Evolutionary conservation across 306 rosid species (phyloP), one percentile per base, ranked within the genome.

Genomic region (Leucaena leucocephala): DNA sequence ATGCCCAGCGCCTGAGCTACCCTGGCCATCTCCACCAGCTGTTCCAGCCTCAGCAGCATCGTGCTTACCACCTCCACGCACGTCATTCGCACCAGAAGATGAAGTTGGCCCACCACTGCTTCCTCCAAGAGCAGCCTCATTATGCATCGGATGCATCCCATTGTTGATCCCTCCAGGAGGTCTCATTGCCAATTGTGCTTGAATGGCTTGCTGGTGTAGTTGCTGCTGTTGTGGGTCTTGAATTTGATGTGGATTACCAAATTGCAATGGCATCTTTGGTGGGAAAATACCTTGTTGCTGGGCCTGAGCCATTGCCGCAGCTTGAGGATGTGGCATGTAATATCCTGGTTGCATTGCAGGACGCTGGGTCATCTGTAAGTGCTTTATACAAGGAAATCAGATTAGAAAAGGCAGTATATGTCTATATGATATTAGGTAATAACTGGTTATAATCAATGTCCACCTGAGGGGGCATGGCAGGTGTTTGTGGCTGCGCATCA

Each of bases 321-420:
- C 98, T 78, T 96, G 98, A 79, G 99, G 96, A 87, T 96, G 98
- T 65, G 91, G 99, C 91, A 89, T 90, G 55, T 74, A 96, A 85
- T 81, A 96, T 65, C 94, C 98, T 42, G 86, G 96, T 84, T 96
- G 99, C 97, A 96, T 91, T 0, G 92, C 89, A 38, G 94, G 97
- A 75, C 92, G 98, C 6, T 93, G 96, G 22, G 97, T 84, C 97
- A 96, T 89, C 96, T 93, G 91, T 84, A 82, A 35, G 84, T 70
- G 46, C 52, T 78, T 74, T 39, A 76, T 66, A 82, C 75, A 75
- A 52, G 55, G 15, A 63, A 85, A 64, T 42, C 21, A 83, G 76
- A 75, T 74, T 63, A 68, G 5, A 19, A 55, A 55, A 5, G 11
- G 77, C 11, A 80, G 74, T 10, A 27, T 27, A 27, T 27, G 27